Percentiles rank a stretch among this genome's conserved stretches.
Conservation (phyloP, 257 asterid genomes). For the Jacaranda copaia region DNA sequence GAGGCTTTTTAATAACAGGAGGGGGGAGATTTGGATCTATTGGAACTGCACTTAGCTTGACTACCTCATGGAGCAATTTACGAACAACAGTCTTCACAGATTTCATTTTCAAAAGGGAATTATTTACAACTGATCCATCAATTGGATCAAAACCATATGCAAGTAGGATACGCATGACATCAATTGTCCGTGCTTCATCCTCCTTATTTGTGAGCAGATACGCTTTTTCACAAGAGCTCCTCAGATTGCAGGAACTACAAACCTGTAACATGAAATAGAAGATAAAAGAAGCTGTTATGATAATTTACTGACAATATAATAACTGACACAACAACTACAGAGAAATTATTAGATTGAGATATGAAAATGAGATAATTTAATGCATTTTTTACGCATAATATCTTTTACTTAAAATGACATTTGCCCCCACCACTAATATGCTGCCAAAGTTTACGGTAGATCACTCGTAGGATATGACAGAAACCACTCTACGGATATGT, state of each 20-base stretch:
- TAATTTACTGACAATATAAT: slow-evolving; percentile 4
- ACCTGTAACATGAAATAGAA: slow-evolving; percentile 62
- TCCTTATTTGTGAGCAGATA: slow-evolving; percentile 90
- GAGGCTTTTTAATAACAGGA: slow-evolving; percentile 80
- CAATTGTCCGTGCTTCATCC: slow-evolving; percentile 91
- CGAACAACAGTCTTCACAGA: slow-evolving; percentile 79
- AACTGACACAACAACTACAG: not conserved
- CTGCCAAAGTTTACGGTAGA: not conserved
- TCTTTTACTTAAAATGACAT: not conserved
- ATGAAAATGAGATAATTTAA: not conserved
- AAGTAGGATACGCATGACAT: slow-evolving; percentile 87
- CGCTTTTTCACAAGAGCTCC: slow-evolving; percentile 92
- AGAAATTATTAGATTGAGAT: not conserved
- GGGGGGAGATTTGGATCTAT: slow-evolving; percentile 95
- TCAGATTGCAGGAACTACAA: slow-evolving; percentile 93
- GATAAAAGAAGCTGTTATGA: slow-evolving; percentile 10
- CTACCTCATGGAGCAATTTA: slow-evolving; percentile 84
- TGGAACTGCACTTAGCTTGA: slow-evolving; percentile 93
- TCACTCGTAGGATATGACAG: not conserved
- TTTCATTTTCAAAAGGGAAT: slow-evolving; percentile 72
- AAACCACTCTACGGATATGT: not conserved
- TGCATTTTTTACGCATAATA: not conserved
- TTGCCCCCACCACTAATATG: not conserved
- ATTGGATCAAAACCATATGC: slow-evolving; percentile 82
- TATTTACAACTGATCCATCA: slow-evolving; percentile 69